Evolutionary conservation across 306 rosid species (phyloP), one percentile per base, ranked within the genome.

Genomic region (Prosopis cineraria): DNA sequence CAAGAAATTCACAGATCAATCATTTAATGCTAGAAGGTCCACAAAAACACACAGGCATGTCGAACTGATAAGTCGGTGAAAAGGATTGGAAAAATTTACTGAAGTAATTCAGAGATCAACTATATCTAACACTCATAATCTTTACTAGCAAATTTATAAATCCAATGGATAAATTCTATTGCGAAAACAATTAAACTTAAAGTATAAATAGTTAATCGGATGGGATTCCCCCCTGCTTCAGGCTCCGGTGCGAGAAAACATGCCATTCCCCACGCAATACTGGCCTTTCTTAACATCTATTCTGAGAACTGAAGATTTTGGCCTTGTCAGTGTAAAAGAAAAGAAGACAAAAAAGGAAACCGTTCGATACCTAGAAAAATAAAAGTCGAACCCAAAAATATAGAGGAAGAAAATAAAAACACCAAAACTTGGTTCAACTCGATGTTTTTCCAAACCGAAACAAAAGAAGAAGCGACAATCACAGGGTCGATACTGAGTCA

Each of bases 171-270:
- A 31, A 22, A 60, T 37, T 24, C 20, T 24, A n/a, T 8, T 40
- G 25, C 5, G 34, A 0, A 36, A 37, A 64, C 17, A 56, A 24
- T 4, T 24, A 41, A 64, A 10, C 2, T n/a, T 14, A 39, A 53
- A 52, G 16, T 2, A 27, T 39, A 47, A 56, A 39, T 2, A 39
- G 22, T 22, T 58, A 67, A 75, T 67, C 63, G 31, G 81, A 73
- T 34, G 65, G 78, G 79, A 87, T 77, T 68, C 78, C 77, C 76
- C 58, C 90, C 90, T 73, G 76, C 68, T 72, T 87, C 73, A 77
- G 13, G 80, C 86, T 79, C 78, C 79, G 1, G 85, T 76, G 47
- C 62, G 78, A 76, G 63, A 76, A 13, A 81, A 71, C 44, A 70
- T 16, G 68, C 62, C 17, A 56, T 70, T 73, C 74, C 31, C 70